Conservation (phyloP, 169 alveolate species). For the Eimeria tenella region DNA sequence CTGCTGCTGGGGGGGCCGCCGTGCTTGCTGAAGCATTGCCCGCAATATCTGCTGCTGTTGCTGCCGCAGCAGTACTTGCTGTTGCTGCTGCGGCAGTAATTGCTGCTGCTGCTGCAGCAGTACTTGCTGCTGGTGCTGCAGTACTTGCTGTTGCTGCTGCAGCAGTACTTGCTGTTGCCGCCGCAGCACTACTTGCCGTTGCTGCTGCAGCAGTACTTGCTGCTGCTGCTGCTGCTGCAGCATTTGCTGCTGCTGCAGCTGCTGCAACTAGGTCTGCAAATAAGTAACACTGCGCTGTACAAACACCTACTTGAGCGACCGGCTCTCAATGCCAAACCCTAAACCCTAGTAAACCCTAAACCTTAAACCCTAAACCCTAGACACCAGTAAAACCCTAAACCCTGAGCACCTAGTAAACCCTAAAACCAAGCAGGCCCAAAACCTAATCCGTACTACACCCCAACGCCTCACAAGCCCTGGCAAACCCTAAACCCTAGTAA, state of each 20-base stretch:
- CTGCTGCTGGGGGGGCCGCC: not conserved
- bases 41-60: not conserved
- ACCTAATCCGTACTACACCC: too few relatives aligned
- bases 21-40: slow-evolving; percentile 7
- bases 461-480: too few relatives aligned
- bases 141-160: not conserved
- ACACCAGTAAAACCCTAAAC: too few relatives aligned
- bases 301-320: too few relatives aligned
- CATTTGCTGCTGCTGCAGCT: not conserved
- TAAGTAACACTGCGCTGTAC: not conserved
- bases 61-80: not conserved
- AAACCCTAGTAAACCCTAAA: too few relatives aligned
- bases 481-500: too few relatives aligned
- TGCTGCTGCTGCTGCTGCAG: not conserved
- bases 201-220: not conserved
- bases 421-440: too few relatives aligned
- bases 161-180: not conserved
- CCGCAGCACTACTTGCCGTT: not conserved
- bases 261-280: not conserved
- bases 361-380: too few relatives aligned
- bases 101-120: not conserved
- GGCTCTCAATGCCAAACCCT: too few relatives aligned
- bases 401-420: too few relatives aligned
- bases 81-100: not conserved
- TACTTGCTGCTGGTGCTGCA: not conserved